Conservation (phyloP, 2,329 filamentous ascomycete genomes). For the Stagonosporopsis vannaccii region DNA sequence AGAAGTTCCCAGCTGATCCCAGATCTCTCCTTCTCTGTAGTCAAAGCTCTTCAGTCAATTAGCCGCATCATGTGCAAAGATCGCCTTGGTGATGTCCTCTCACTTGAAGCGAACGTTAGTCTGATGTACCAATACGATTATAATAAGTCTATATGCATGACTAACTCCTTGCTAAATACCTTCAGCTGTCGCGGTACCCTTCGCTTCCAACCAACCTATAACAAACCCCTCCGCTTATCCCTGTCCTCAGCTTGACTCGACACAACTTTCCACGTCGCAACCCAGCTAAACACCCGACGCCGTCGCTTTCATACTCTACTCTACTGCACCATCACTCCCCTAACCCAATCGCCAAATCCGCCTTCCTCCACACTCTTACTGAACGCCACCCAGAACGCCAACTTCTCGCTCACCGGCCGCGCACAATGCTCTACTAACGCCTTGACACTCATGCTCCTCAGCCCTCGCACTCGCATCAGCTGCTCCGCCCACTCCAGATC, state of each 20-base stretch:
- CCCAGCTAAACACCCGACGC: not conserved
- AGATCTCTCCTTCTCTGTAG: not conserved
- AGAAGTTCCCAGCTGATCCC: not conserved
- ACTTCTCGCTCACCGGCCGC: constrained; percentile 60
- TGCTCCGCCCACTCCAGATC: constrained; percentile 66
- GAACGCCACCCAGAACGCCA: constrained; percentile 67
- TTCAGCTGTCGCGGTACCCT: not conserved
- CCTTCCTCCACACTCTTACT: constrained; percentile 64
- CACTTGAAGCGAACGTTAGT: not conserved
- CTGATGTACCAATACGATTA: not conserved
- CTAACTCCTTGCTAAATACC: not conserved
- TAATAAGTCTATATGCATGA: not conserved
- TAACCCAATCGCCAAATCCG: constrained; percentile 63
- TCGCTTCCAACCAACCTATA: not conserved
- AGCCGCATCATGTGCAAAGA: not conserved
- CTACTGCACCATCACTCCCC: constrained; percentile 38
- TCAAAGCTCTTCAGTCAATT: not conserved
- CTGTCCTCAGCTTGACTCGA: not conserved
- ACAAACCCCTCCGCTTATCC: not conserved
- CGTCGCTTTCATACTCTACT: not conserved
- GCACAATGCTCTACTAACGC: constrained; percentile 64
- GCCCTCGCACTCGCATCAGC: constrained; percentile 58
- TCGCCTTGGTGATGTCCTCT: not conserved
- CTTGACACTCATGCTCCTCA: constrained; percentile 60
- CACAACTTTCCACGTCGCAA: too few species aligned